Conservation (phyloP, 2,329 filamentous ascomycete genomes). For the Trichoderma cornu-damae region DNA sequence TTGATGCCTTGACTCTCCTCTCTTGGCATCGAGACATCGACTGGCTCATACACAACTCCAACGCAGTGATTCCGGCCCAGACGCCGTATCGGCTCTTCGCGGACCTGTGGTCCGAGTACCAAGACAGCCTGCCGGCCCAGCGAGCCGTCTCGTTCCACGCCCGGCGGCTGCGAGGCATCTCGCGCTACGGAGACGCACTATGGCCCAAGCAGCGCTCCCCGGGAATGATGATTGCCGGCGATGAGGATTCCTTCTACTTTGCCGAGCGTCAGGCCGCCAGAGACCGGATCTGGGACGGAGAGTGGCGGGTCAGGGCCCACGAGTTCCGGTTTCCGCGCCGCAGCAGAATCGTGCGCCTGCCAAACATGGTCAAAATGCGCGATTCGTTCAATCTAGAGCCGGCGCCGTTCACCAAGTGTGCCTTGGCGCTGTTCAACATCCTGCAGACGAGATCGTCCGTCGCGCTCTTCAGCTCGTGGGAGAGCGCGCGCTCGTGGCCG, state of each 20-base stretch:
- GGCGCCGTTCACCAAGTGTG: slow-evolving; percentile 30
- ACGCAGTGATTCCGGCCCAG: slow-evolving; percentile 21
- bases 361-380: slow-evolving; percentile 25
- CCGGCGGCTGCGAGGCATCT: slow-evolving; percentile 33
- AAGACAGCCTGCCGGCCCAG: slow-evolving; percentile 28
- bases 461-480: slow-evolving; percentile 34
- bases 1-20: slow-evolving; percentile 33
- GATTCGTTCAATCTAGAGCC: slow-evolving; percentile 24
- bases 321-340: slow-evolving; percentile 31
- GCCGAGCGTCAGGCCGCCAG: slow-evolving; percentile 25
- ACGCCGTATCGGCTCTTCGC: slow-evolving; percentile 32
- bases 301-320: slow-evolving; percentile 26
- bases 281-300: slow-evolving; percentile 27
- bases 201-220: slow-evolving; percentile 33
- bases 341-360: slow-evolving; percentile 29
- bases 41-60: slow-evolving; percentile 25
- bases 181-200: slow-evolving; percentile 28
- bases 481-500: slow-evolving; percentile 35
- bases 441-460: slow-evolving; percentile 30
- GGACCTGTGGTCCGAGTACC: slow-evolving; percentile 31
- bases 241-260: slow-evolving; percentile 22
- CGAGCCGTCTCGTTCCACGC: slow-evolving; percentile 30
- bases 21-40: slow-evolving; percentile 34
- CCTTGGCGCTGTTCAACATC: slow-evolving; percentile 33
- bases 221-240: slow-evolving; percentile 33